Evolutionary conservation across 768 basidiomycete species (phyloP).

Genomic region (Exidia glandulosa): DNA sequence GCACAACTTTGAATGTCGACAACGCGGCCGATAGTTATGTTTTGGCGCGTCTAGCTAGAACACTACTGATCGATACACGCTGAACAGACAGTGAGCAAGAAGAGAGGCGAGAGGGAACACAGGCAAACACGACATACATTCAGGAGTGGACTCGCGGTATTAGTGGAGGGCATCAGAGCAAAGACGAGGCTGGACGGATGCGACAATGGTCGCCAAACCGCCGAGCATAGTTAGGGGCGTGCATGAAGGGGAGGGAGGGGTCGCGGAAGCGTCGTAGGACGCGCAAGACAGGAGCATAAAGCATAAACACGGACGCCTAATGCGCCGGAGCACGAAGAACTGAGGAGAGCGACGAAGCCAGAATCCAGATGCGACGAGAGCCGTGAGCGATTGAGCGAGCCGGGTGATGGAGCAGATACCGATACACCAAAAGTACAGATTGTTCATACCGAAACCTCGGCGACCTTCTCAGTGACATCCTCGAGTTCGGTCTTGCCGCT

Average conservation of each 20-base stretch:
- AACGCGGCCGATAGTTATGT: background rate
- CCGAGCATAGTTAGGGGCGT: too few species aligned
- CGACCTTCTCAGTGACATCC: slow-evolving; percentile 17
- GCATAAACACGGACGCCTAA: background rate
- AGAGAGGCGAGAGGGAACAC: background rate
- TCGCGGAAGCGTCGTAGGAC: too few species aligned
- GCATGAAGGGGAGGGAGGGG: background rate
- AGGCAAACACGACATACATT: background rate
- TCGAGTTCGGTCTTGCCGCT: slow-evolving; percentile 15
- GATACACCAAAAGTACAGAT: background rate
- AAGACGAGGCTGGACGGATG: too few species aligned
- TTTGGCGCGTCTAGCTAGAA: background rate
- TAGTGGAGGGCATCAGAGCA: too few species aligned
- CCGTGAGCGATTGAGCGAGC: background rate
- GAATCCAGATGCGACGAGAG: background rate
- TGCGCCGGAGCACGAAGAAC: background rate
- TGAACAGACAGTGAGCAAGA: background rate
- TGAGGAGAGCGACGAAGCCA: too few species aligned
- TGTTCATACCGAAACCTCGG: slow-evolving; percentile 12
- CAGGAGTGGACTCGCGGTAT: background rate
- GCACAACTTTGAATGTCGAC: background rate
- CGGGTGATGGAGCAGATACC: background rate
- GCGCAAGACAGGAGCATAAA: background rate
- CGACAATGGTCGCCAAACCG: too few species aligned
- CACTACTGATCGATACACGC: background rate